Evolutionary conservation across 805 yeast species (phyloP).

Genomic region (Candida verbasci): DNA sequence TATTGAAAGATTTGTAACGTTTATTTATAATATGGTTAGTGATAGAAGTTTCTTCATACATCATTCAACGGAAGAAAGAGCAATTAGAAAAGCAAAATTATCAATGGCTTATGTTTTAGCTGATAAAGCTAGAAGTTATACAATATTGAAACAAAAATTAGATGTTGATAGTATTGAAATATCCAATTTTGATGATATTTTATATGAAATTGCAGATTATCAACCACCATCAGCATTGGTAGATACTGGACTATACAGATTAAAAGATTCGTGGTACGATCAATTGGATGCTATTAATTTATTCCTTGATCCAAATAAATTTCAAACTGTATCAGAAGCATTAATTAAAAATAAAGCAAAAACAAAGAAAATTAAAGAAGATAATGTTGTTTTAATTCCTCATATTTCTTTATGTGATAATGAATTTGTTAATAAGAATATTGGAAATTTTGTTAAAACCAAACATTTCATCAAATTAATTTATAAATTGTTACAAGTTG

Average conservation of each 20-base stretch:
- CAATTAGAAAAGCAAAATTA: conserved; percentile 26
- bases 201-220: conserved; percentile 61
- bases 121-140: conserved; percentile 50
- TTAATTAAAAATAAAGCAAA: conserved; percentile 42
- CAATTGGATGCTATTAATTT: conserved; percentile 62
- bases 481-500: conserved; percentile 51
- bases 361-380: conserved; percentile 29
- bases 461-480: conserved; percentile 51
- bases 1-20: conserved; percentile 38
- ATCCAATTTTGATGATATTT: conserved; percentile 41
- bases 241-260: conserved; percentile 61
- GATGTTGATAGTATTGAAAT: conserved; percentile 29
- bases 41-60: conserved; percentile 27
- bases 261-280: conserved; percentile 52
- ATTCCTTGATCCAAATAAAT: conserved; percentile 43
- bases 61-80: conserved; percentile 21
- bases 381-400: conserved; percentile 50
- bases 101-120: conserved; percentile 49
- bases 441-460: conserved; percentile 52
- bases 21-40: conserved; percentile 42
- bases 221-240: conserved; percentile 56
- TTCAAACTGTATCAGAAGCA: conserved; percentile 48
- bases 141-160: conserved; percentile 35
- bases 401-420: conserved; percentile 25
- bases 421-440: conserved; percentile 28